Conservation (phyloP, 345 rosid genomes). For the Toxicodendron radicans region DNA sequence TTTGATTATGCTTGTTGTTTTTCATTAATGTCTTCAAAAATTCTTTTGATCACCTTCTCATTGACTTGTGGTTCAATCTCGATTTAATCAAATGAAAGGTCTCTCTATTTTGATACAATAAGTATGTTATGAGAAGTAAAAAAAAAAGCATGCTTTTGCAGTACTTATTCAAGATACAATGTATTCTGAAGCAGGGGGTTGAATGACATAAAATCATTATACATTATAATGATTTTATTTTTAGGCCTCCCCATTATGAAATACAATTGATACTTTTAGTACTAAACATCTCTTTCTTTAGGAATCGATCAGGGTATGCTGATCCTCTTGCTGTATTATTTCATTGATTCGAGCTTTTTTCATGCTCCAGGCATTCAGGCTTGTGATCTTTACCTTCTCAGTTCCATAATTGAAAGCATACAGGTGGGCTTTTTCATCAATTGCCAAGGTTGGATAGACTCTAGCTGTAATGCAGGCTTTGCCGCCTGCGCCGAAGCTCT, state of each 20-base stretch:
- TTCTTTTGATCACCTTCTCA: not conserved
- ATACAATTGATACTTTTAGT: no score
- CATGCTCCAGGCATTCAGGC: constrained; percentile 76
- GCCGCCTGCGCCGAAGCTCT: constrained; percentile 76
- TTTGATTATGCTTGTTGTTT: no score
- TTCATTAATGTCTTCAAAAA: not conserved
- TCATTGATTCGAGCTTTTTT: constrained; percentile 45
- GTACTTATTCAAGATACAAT: no score
- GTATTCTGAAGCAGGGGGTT: no score
- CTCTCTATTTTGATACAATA: no score
- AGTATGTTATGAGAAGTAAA: no score
- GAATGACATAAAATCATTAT: no score
- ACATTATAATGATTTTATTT: no score
- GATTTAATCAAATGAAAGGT: no score
- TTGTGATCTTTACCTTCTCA: constrained; percentile 37
- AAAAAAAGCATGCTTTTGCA: no score
- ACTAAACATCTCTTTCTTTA: not conserved
- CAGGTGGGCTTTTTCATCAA: constrained; percentile 37
- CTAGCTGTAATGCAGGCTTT: constrained; percentile 69
- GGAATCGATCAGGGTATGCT: not conserved
- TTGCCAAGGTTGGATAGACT: constrained; percentile 62
- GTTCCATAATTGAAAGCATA: constrained; percentile 65
- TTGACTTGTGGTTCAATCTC: not conserved
- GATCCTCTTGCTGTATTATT: not conserved
- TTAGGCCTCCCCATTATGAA: no score